Percentiles rank a stretch among this genome's conserved stretches.
Conservation (phyloP, 352 stramenopile genomes). For the Phytopythium kandeliae region DNA sequence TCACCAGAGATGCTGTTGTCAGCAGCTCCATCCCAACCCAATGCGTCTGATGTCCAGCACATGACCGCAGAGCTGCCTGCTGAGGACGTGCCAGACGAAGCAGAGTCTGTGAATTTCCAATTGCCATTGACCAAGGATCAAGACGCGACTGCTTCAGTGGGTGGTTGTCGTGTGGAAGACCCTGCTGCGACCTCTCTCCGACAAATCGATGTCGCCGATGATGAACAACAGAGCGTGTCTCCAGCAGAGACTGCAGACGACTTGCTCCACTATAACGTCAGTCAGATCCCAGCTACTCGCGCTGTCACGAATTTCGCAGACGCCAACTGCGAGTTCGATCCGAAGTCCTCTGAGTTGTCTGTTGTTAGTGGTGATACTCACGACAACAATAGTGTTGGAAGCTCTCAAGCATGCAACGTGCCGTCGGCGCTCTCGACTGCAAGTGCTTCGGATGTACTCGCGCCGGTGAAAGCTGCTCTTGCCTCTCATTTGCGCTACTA, state of each 20-base stretch:
- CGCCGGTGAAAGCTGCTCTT: neutral
- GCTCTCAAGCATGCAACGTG: neutral
- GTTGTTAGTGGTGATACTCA: neutral
- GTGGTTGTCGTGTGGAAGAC: neutral
- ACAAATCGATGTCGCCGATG: neutral
- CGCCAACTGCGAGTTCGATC: neutral
- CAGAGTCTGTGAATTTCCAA: neutral
- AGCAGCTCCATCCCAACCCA: too few species aligned
- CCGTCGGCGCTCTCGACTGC: neutral
- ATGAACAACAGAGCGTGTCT: neutral
- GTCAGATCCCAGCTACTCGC: neutral
- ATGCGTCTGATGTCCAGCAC: neutral
- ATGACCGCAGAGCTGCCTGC: neutral
- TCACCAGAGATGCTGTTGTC: too few species aligned
- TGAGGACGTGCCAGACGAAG: neutral
- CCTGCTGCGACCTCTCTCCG: neutral
- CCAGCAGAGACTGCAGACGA: neutral
- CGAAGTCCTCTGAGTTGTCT: too few species aligned
- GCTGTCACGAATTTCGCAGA: too few species aligned
- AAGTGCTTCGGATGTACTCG: neutral
- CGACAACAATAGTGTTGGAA: neutral
- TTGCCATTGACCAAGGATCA: neutral
- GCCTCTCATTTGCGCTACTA: neutral
- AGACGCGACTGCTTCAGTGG: neutral
- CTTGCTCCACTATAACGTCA: neutral